Conservation (phyloP, 225 moss, liverwort and hornwort genomes). For the Asterella californica region DNA sequence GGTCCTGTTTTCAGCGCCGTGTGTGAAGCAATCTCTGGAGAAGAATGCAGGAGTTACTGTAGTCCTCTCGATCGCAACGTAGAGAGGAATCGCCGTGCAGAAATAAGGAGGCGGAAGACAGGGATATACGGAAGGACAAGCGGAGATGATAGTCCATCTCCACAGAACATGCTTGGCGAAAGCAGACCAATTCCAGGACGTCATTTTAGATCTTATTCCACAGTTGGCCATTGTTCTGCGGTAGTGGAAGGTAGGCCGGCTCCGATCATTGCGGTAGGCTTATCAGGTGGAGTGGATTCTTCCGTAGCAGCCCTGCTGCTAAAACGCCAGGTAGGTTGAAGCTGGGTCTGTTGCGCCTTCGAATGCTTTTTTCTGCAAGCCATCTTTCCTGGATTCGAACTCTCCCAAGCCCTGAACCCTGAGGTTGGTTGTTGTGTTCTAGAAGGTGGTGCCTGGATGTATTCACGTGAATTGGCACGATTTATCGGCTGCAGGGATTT, state of each 20-base stretch:
- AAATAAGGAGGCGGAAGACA: not conserved
- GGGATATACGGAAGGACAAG: not conserved
- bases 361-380: not conserved
- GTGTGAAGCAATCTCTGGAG: not conserved
- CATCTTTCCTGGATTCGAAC: not conserved
- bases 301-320: constrained; percentile 91
- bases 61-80: not conserved
- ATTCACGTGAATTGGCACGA: not conserved
- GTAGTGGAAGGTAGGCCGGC: not conserved
- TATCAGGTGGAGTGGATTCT: constrained; percentile 97
- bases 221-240: not conserved
- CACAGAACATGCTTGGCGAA: not conserved
- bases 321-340: constrained; percentile 66
- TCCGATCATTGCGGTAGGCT: constrained; percentile 72
- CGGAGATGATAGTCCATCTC: not conserved
- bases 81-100: not conserved
- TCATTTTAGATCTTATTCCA: not conserved
- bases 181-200: not conserved
- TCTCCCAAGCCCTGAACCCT: not conserved
- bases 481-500: constrained; percentile 53
- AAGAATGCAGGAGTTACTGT: not conserved
- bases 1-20: not conserved
- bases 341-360: not conserved
- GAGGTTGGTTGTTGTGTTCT: not conserved
- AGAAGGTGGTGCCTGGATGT: not conserved